Percentiles rank a stretch among this genome's conserved stretches.
Conservation (phyloP, 202 grass and related monocot species). For the Carex arenaria region DNA sequence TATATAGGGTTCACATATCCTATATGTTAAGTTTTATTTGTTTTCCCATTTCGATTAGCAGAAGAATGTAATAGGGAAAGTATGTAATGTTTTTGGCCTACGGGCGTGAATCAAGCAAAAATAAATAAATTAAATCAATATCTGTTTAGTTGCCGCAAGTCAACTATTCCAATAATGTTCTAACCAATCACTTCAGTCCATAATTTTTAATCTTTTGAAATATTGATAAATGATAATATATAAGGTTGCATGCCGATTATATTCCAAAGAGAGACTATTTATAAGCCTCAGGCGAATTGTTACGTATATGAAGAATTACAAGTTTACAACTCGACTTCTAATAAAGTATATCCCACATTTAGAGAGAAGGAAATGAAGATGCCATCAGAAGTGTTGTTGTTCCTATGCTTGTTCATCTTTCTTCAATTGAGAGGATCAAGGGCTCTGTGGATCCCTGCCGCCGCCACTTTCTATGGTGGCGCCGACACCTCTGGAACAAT, state of each 20-base stretch:
- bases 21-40: no score
- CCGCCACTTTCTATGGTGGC: slow-evolving; percentile 85
- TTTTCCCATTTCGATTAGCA: no score
- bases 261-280: background rate
- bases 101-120: no score
- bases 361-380: background rate
- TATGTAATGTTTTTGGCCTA: no score
- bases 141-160: background rate
- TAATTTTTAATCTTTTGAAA: background rate
- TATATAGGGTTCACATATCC: no score
- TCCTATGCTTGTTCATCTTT: background rate
- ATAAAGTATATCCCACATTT: background rate
- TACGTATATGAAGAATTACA: background rate
- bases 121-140: background rate
- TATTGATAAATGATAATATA: background rate
- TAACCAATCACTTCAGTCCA: background rate
- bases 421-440: slow-evolving; percentile 8
- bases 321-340: background rate
- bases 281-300: background rate
- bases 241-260: background rate
- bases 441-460: slow-evolving; percentile 45
- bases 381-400: background rate
- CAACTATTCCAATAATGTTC: background rate
- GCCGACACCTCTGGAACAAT: slow-evolving; percentile 80
- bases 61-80: no score